These are phyloP conservation scores for Pestalotiopsis sp. DNA, from an alignment of 2,329 filamentous ascomycete species.

Conservation along the genomic window DNA sequence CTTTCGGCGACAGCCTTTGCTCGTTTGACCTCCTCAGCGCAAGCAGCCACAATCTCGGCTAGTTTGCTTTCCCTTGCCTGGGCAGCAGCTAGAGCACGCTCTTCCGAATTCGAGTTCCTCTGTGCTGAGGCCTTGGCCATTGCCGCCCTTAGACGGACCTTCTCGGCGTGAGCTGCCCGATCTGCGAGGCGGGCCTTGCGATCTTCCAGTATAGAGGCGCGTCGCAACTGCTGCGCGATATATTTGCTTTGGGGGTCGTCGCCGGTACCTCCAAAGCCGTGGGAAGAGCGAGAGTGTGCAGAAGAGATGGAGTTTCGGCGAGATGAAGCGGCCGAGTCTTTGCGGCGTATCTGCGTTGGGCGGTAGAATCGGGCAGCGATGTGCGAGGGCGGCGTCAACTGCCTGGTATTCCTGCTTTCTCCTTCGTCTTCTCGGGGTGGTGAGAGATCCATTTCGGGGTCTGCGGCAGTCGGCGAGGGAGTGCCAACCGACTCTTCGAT, in stretches of 20 bases:
- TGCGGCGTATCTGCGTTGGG: slow-evolving; percentile 64
- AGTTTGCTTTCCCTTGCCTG: slow-evolving; percentile 78
- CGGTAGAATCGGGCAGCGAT: slow-evolving; percentile 79
- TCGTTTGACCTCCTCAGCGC: slow-evolving; percentile 79
- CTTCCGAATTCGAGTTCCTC: slow-evolving; percentile 68
- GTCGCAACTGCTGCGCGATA: slow-evolving; percentile 75
- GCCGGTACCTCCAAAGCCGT: slow-evolving; percentile 49
- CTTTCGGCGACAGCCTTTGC: slow-evolving; percentile 81
- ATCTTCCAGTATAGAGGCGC: slow-evolving; percentile 78
- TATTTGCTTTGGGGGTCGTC: slow-evolving; percentile 71
- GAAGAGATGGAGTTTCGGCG: slow-evolving; percentile 80
- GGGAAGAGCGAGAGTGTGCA: slow-evolving; percentile 69
- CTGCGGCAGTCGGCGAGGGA: slow-evolving; percentile 27
- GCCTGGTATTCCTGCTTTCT: slow-evolving; percentile 30
- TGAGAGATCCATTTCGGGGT: slow-evolving; percentile 31
- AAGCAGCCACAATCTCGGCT: slow-evolving; percentile 77
- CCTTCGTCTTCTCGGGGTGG: slow-evolving; percentile 35
- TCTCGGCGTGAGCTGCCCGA: slow-evolving; percentile 78
- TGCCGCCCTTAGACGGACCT: slow-evolving; percentile 75
- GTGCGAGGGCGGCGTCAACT: slow-evolving; percentile 69
- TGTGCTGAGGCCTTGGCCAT: slow-evolving; percentile 69
- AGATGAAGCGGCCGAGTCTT: slow-evolving; percentile 75
- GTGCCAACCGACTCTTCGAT: slow-evolving; percentile 34
- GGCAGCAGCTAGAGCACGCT: slow-evolving; percentile 74
- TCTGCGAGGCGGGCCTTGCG: slow-evolving; percentile 79